Evolutionary conservation across 371 early-diverging fungal genomes (phyloP).

Genomic region (Rhizopus arrhizus): DNA sequence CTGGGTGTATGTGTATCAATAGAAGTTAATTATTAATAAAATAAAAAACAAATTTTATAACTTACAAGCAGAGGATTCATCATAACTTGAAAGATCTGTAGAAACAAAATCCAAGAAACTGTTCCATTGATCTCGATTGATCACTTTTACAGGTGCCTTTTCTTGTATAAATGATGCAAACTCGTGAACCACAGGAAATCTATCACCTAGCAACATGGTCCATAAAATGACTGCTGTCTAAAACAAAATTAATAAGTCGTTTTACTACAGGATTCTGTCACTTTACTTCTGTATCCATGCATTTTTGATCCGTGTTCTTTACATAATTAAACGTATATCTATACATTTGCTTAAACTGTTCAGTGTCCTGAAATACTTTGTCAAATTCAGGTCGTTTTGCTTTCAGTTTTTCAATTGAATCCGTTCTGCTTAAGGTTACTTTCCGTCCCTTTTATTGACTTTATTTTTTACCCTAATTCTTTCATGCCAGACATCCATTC

Average conservation of each 20-base stretch:
- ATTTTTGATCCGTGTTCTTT: conserved; percentile 69
- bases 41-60: background rate
- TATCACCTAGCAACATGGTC: conserved; percentile 52
- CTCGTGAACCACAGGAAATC: conserved; percentile 47
- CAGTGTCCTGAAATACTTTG: conserved; percentile 43
- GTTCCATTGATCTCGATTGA: conserved; percentile 77
- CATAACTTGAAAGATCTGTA: conserved; percentile 61
- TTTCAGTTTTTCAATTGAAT: conserved; percentile 55
- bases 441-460: background rate
- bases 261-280: background rate
- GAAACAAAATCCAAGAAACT: conserved; percentile 69
- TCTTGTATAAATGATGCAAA: conserved; percentile 63
- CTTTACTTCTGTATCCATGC: conserved; percentile 66
- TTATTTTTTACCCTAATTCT: conserved; percentile 47
- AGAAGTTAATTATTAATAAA: background rate
- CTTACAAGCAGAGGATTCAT: conserved; percentile 74
- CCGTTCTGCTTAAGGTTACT: conserved; percentile 47
- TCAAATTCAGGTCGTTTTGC: conserved; percentile 48
- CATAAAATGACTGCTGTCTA: conserved; percentile 64
- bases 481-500: conserved; percentile 74
- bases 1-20: conserved; percentile 25
- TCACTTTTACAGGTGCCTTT: conserved; percentile 63
- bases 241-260: background rate
- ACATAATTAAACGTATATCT: conserved; percentile 71
- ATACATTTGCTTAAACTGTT: conserved; percentile 65